These are phyloP conservation scores for Papilionanthe hybrid DNA, from an alignment of 116 monocot genomes.

Conservation along the genomic window DNA sequence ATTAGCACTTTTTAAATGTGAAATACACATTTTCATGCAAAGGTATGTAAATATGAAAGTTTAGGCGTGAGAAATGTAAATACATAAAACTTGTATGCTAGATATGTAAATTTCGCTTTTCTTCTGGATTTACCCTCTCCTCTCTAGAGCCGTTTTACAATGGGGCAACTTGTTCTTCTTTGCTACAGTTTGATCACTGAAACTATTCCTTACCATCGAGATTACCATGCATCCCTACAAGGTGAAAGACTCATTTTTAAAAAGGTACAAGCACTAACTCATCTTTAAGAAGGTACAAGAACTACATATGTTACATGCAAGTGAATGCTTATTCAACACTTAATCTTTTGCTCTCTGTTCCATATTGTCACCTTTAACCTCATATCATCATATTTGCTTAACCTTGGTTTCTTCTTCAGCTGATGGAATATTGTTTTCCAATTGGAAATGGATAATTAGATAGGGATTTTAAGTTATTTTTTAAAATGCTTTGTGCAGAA, in stretches of 20 bases:
- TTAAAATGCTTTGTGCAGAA: constrained; percentile 31
- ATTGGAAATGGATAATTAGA: background rate
- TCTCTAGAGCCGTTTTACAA: constrained; percentile 2
- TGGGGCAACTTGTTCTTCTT: background rate
- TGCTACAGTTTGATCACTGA: constrained; percentile 60
- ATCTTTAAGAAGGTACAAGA: constrained; percentile 34
- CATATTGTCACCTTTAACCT: background rate
- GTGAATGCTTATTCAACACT: background rate
- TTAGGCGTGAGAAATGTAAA: too few relatives aligned
- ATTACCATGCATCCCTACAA: constrained; percentile 42
- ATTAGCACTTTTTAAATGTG: too few relatives aligned
- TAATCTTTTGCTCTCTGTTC: background rate
- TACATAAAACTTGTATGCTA: too few relatives aligned
- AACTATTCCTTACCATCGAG: constrained; percentile 39
- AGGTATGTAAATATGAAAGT: too few relatives aligned
- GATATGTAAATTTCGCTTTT: background rate
- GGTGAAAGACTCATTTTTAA: constrained; percentile 36
- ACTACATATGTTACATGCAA: background rate
- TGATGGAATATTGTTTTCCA: constrained; percentile 1
- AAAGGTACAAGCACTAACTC: constrained; percentile 22
- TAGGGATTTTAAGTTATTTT: background rate
- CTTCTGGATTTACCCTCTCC: background rate
- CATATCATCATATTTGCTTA: background rate
- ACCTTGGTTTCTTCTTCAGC: background rate
- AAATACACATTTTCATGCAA: too few relatives aligned